Evolutionary conservation across 352 stramenopile species (phyloP).

Genomic region (Phytophthora ohioensis): DNA sequence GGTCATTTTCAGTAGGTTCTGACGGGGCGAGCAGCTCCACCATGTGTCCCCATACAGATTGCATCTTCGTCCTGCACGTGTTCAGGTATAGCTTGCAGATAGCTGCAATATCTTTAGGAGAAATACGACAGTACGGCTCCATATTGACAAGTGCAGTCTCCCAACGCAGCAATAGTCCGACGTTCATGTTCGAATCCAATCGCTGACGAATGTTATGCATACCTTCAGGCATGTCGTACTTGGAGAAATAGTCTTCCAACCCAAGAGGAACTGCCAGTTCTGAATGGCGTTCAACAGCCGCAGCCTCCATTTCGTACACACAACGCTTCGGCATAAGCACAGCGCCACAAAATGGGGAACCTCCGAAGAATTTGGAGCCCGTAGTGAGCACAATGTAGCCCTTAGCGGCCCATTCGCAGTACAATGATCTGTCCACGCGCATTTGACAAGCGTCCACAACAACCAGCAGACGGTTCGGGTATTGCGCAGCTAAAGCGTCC

Average conservation of each 20-base stretch:
- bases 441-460: slow-evolving; percentile 91
- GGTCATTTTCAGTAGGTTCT: slow-evolving; percentile 22
- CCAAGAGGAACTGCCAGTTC: slow-evolving; percentile 75
- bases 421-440: slow-evolving; percentile 66
- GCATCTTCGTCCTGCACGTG: slow-evolving; percentile 57
- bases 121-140: slow-evolving; percentile 78
- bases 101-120: slow-evolving; percentile 45
- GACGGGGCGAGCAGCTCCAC: slow-evolving; percentile 53
- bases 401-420: slow-evolving; percentile 68
- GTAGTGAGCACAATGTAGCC: slow-evolving; percentile 85
- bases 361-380: slow-evolving; percentile 90
- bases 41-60: slow-evolving; percentile 51
- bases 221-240: slow-evolving; percentile 71
- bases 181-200: slow-evolving; percentile 74
- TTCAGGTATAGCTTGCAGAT: slow-evolving; percentile 74
- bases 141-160: slow-evolving; percentile 83
- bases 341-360: slow-evolving; percentile 86
- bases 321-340: slow-evolving; percentile 83
- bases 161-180: slow-evolving; percentile 82
- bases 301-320: slow-evolving; percentile 83
- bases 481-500: slow-evolving; percentile 57
- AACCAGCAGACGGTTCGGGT: slow-evolving; percentile 78
- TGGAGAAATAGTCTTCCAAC: slow-evolving; percentile 87
- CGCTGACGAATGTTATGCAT: slow-evolving; percentile 74
- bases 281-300: slow-evolving; percentile 58